Evolutionary conservation across 2,329 filamentous ascomycete species (phyloP), one percentile per base, ranked within the genome.

Genomic region (Phialophora macrospora): DNA sequence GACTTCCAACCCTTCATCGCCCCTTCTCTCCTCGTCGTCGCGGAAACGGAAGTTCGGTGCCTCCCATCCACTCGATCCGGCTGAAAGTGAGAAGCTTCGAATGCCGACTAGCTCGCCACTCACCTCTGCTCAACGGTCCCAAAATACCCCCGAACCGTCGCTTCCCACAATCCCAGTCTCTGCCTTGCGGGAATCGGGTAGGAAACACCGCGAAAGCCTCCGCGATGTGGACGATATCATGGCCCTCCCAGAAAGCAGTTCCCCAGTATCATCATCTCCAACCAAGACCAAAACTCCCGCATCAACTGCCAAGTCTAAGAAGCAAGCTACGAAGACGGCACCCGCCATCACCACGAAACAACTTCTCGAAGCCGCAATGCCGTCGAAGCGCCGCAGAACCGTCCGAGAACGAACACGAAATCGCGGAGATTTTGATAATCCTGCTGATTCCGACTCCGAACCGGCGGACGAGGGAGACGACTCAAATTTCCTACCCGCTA

Each of bases 41-140:
- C 59, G 64, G 32, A 72, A 72, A 63, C 63, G 71, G 22, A 72
- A 72, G 57, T 66, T 66, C 38, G 68, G 62, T 24, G 41, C 63
- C 12, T 54, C 61, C 9, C 49, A 65, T 26, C 56, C 60, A 26
- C 34, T 69, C 9, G 55, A 55, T 41, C 55, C 61, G 7, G 32
- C 44, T 12, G 24, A 46, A 34, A 26, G 56, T 26, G 51, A 61
- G 5, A 24, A 11, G 5, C 20, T 38, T 41, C 41, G 52, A 22
- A 48, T 12, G 26, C 32, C 11, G 22, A 46, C 57, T 2, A 62
- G 24, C 20, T 52, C 49, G 34, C 56, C 63, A 26, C 24, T 52
- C 28, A 44, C 34, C 5, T 51, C 41, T 11, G 60, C 58, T n/a
- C 17, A 34, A 28, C 17, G 14, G 8, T 17, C 17, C 20, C 52